Evolutionary conservation across 768 basidiomycete species (phyloP).

Genomic region (Psilocybe cubensis): DNA sequence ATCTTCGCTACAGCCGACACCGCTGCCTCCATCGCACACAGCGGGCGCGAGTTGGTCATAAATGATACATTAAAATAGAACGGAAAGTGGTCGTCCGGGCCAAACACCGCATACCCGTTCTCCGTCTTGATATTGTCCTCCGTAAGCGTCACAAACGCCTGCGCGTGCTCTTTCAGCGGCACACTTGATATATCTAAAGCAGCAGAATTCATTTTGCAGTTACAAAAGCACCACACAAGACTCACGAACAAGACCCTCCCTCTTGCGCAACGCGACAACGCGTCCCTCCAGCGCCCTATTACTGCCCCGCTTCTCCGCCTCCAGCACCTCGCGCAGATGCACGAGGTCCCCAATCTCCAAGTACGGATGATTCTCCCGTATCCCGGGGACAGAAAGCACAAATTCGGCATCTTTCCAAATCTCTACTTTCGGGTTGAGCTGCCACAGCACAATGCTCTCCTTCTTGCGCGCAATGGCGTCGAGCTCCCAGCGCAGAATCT

Average conservation of each 20-base stretch:
- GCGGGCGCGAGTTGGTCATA: slow-evolving; percentile 44
- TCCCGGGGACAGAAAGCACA: slow-evolving; percentile 39
- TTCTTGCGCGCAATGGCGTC: slow-evolving; percentile 43
- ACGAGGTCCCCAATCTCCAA: slow-evolving; percentile 49
- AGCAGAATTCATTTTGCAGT: not conserved
- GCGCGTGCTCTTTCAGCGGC: slow-evolving; percentile 43
- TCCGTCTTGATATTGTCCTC: slow-evolving; percentile 21
- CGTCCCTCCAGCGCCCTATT: slow-evolving; percentile 49
- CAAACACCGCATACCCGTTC: slow-evolving; percentile 29
- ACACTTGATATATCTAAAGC: slow-evolving; percentile 43
- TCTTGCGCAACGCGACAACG: slow-evolving; percentile 44
- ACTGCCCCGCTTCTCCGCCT: slow-evolving; percentile 31
- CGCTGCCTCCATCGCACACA: slow-evolving; percentile 47
- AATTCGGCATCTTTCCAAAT: slow-evolving; percentile 44
- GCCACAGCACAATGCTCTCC: slow-evolving; percentile 49
- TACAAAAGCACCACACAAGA: slow-evolving; percentile 9
- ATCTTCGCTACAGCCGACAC: slow-evolving; percentile 30
- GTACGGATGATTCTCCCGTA: slow-evolving; percentile 44
- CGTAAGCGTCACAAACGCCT: slow-evolving; percentile 32
- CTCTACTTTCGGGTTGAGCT: slow-evolving; percentile 34
- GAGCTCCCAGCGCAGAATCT: slow-evolving; percentile 49
- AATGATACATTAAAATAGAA: slow-evolving; percentile 52
- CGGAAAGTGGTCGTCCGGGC: slow-evolving; percentile 39
- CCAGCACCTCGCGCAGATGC: slow-evolving; percentile 45
- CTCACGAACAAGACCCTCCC: slow-evolving; percentile 51